Evolutionary conservation across 805 yeast genomes (phyloP), one percentile per base, ranked within the genome.

Genomic region (Saccharomycopsis guyanensis): DNA sequence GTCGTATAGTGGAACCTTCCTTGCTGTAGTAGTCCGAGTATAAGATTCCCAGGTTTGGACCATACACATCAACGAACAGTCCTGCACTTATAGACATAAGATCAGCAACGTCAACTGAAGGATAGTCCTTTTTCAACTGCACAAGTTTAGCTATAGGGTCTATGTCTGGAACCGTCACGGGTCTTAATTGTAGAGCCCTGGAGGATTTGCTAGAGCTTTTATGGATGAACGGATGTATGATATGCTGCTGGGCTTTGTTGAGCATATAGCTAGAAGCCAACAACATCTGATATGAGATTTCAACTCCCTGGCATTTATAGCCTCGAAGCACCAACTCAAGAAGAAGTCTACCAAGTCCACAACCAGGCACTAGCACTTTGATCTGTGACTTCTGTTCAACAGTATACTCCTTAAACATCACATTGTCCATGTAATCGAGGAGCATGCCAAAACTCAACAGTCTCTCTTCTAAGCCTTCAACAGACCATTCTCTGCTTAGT

Each of bases 31-130:
- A 37, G 20, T 50, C 45, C 2, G 58, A 55, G 1, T 31, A 19
- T 2, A 54, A 8, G 2, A 57, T 25, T 31, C 50, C 53, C 4
- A 56, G 47, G 2, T 71, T 59, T 0, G 81, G 78, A 0, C 86
- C 85, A 57, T 80, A 81, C 15, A 82, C 62, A 51, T 82, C 88
- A 3, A 71, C 70, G 57, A 84, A 84, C 0, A 85, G 78, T 0
- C 93, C 93, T 0, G 87, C 78, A 1, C 78, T 72, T 73, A 83
- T 81, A 0, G 85, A 75, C 83, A 84, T 76, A 39, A 76, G 59
- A 4, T 76, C 78, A 12, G 58, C 66, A 31, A 69, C 70, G 0
- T 70, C 69, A 1, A 75, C 66, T 0, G 53, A 45, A 0, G 76
- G 76, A 41, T 68, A 55, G 10, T 60, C 51, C 1, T 43, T 44